phyloP scores from a whole-genome alignment of 106 monocot genomes.

The Agapanthus africanus region DNA sequence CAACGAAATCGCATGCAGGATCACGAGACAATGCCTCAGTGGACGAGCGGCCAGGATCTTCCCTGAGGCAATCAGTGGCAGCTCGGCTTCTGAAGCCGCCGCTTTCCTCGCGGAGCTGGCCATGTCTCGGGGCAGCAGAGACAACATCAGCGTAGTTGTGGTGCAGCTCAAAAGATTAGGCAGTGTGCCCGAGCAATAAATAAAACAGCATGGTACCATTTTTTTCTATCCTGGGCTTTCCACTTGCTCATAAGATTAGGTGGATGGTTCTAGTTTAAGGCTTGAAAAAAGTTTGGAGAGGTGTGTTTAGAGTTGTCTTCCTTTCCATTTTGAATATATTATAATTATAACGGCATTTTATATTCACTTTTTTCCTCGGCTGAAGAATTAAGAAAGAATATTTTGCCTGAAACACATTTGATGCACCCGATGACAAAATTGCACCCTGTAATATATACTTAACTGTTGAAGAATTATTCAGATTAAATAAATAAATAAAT shows the following conservation, averaged over 20 bases:
- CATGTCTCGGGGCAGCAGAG: slow-evolving; percentile 33
- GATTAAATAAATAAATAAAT: no score
- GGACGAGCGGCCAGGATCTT: background rate
- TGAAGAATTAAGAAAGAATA: background rate
- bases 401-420: background rate
- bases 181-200: no score
- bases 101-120: slow-evolving; percentile 29
- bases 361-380: background rate
- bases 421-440: no score
- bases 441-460: background rate
- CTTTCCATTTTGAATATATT: background rate
- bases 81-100: slow-evolving; percentile 17
- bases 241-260: no score
- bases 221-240: no score
- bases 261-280: no score
- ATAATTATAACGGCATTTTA: background rate
- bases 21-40: slow-evolving; percentile 19
- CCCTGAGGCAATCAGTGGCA: background rate
- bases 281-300: background rate
- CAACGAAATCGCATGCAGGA: no score
- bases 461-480: background rate
- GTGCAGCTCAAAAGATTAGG: slow-evolving; percentile 13
- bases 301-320: background rate
- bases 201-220: no score
- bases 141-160: slow-evolving; percentile 40